A percentile compares a stretch with the other conserved stretches of the same genome.
These are phyloP conservation scores for Phylloporus gajari DNA, from an alignment of 1,284 basidiomycete species.

Conservation along the genomic window DNA sequence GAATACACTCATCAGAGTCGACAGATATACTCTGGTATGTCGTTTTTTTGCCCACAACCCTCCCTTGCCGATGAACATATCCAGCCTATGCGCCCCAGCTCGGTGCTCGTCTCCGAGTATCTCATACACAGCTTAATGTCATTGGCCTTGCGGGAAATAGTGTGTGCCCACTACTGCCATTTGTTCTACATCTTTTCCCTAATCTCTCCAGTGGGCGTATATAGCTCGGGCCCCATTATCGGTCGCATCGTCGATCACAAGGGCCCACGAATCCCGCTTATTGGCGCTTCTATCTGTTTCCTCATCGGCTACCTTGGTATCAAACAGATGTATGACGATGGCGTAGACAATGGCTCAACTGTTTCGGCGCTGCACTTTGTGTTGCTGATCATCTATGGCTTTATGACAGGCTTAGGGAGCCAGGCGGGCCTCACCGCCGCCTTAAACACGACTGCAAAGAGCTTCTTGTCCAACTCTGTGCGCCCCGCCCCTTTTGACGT, in stretches of 20 bases:
- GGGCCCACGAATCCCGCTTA: conserved; percentile 67
- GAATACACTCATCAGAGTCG: not conserved
- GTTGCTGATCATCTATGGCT: conserved; percentile 59
- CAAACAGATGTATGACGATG: conserved; percentile 66
- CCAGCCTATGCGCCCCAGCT: conserved; percentile 85
- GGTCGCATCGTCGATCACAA: conserved; percentile 72
- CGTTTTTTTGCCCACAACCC: not conserved
- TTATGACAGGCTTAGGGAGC: conserved; percentile 71
- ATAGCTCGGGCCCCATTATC: conserved; percentile 69
- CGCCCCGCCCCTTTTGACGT: conserved; percentile 29
- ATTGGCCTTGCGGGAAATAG: conserved; percentile 76
- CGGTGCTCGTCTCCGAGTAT: conserved; percentile 70
- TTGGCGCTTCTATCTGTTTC: conserved; percentile 61
- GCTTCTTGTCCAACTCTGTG: conserved; percentile 65
- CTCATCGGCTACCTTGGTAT: conserved; percentile 76
- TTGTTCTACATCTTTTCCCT: conserved; percentile 10
- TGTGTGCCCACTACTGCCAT: conserved; percentile 40
- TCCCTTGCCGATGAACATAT: conserved; percentile 8
- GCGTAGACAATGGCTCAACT: conserved; percentile 43
- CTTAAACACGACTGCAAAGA: conserved; percentile 74
- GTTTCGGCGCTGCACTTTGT: conserved; percentile 46
- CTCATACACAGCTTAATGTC: conserved; percentile 80
- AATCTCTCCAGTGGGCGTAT: conserved; percentile 64
- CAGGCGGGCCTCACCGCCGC: conserved; percentile 66
- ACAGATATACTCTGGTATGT: conserved; percentile 45